phyloP scores from a whole-genome alignment of 2,329 filamentous ascomycete genomes.

The Epichloe glyceriae region DNA sequence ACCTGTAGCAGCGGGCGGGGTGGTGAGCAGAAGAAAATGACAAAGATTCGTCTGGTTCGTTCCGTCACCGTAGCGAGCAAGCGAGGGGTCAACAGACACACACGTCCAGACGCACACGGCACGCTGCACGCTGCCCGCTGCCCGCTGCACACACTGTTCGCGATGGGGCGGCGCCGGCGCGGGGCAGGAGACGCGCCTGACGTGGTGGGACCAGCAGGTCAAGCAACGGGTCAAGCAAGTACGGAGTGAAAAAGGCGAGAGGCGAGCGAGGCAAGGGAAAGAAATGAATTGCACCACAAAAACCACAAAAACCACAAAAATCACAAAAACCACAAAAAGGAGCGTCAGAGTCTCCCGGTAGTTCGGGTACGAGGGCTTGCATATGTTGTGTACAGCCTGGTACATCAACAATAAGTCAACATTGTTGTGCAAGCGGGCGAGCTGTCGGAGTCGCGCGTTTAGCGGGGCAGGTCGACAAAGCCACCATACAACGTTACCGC shows the following conservation, averaged over 20 bases:
- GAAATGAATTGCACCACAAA: no score
- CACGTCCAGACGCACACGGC: not conserved
- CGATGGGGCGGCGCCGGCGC: not conserved
- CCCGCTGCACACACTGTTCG: not conserved
- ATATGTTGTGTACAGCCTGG: not conserved
- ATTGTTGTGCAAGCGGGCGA: not conserved
- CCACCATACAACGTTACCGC: not conserved
- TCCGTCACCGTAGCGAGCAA: conserved; percentile 1
- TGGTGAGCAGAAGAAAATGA: conserved; percentile 1
- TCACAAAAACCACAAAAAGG: no score
- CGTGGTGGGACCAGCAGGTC: not conserved
- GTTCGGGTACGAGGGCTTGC: not conserved
- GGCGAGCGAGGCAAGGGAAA: no score
- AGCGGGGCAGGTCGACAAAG: conserved; percentile 2
- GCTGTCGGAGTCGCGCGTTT: not conserved
- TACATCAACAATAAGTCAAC: not conserved
- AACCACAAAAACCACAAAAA: no score
- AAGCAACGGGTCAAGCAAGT: not conserved
- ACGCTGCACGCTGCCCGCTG: no score
- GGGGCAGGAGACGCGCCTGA: conserved; percentile 4
- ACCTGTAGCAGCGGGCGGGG: not conserved
- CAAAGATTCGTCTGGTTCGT: not conserved
- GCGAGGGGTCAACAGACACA: conserved; percentile 4
- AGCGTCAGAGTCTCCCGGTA: not conserved
- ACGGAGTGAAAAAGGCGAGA: no score